These are phyloP conservation scores for Pelagophyceae sp. DNA, from an alignment of 352 stramenopile species.

Conservation along the genomic window DNA sequence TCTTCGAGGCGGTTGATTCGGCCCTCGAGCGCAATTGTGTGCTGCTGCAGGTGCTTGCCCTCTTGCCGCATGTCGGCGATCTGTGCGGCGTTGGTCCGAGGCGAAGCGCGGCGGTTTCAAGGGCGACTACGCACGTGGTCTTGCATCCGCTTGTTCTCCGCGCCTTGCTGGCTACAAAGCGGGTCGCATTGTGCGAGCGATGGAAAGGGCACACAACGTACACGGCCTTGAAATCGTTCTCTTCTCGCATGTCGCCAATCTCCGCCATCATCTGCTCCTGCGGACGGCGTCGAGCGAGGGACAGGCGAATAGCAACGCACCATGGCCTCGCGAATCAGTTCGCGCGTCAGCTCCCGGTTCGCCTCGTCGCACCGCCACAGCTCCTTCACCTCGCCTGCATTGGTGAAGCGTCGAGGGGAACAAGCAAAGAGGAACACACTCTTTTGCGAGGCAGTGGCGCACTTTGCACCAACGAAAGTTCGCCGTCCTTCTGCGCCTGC, in stretches of 20 bases:
- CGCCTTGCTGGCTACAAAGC: conserved; percentile 5
- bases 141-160: conserved; percentile 19
- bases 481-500: too few species aligned
- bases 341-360: not conserved
- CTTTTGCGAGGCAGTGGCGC: too few species aligned
- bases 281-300: not conserved
- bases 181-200: not conserved
- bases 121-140: not conserved
- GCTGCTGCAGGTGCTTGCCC: conserved; percentile 3
- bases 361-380: conserved; percentile 10
- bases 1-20: not conserved
- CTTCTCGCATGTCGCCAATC: conserved; percentile 19
- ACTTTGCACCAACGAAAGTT: too few species aligned
- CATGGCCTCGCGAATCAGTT: conserved; percentile 7
- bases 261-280: not conserved
- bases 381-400: conserved; percentile 4
- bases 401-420: too few species aligned
- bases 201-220: not conserved
- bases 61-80: conserved; percentile 2
- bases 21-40: not conserved
- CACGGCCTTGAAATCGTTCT: too few species aligned
- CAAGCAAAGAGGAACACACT: too few species aligned
- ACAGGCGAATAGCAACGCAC: not conserved
- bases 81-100: not conserved
- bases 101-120: not conserved